These are phyloP conservation scores for Coemansia brasiliensis DNA, from an alignment of 192 early-diverging fungal genomes.

Conservation along the genomic window DNA sequence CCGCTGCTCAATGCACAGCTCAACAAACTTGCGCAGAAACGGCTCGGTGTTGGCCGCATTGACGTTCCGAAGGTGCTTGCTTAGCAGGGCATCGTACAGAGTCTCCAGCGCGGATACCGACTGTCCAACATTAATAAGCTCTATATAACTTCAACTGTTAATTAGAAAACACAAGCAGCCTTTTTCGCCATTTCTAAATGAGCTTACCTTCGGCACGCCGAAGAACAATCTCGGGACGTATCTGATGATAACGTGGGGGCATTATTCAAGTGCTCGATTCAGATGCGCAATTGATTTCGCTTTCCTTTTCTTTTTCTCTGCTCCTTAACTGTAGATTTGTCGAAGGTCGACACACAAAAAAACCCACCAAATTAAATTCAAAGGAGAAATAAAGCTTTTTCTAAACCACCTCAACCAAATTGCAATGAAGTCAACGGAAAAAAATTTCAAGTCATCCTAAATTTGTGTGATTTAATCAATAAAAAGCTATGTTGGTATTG, in stretches of 20 bases:
- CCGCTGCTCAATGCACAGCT: slow-evolving; percentile 83
- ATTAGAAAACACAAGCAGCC: background rate
- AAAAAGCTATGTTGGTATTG: slow-evolving; percentile 39
- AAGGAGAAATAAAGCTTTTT: too few species aligned
- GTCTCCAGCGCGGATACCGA: slow-evolving; percentile 78
- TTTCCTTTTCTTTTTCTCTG: background rate
- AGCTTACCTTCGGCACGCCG: slow-evolving; percentile 82
- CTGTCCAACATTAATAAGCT: slow-evolving; percentile 79
- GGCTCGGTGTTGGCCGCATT: slow-evolving; percentile 83
- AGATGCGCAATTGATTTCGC: too few species aligned
- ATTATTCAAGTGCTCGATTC: background rate
- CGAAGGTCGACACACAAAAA: too few species aligned
- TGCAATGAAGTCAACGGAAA: too few species aligned
- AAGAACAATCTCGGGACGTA: slow-evolving; percentile 81
- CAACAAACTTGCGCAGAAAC: slow-evolving; percentile 90
- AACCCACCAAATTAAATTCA: too few species aligned
- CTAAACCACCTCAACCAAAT: too few species aligned
- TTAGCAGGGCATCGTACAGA: slow-evolving; percentile 90
- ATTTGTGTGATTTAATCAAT: too few species aligned
- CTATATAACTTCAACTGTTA: slow-evolving; percentile 24
- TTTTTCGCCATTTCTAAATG: background rate
- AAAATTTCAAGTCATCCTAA: too few species aligned
- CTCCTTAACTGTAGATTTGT: background rate
- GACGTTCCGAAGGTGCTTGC: slow-evolving; percentile 82
- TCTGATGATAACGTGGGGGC: slow-evolving; percentile 12